Evolutionary conservation across 129 eudicot species (phyloP), one percentile per base, ranked within the genome.

Genomic region (Ambrosia artemisiifolia): DNA sequence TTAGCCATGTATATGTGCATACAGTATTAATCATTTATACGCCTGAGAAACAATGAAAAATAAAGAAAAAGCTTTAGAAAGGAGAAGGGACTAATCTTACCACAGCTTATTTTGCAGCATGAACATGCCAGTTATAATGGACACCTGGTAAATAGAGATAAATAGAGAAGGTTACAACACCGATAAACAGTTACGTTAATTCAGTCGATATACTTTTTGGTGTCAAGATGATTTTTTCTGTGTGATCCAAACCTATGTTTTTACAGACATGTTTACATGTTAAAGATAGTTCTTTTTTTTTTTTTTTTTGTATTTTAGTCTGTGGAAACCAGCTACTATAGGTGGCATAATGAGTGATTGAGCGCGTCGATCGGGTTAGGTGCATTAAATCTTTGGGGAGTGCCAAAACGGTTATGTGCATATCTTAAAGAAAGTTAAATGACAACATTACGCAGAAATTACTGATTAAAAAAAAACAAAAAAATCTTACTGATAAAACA

Each of bases 81-180:
- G 5, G 17, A 48, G 53, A 48, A 48, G 53, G 17, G 8, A 33
- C 48, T 33, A 74, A 73, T 14, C 48, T 75, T 83, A 92, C 98
- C 90, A 92, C 98, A 48, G 98, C 89, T 78, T 80, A 67, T 89
- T 92, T 80, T 89, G 98, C 40, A 92, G 76, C 68, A 92, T 68
- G 84, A 87, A 85, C 67, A 75, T 35, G 44, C 88, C 83, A 0
- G 98, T 92, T 57, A 85, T 60, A 20, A 85, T 83, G 65, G 88
- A 80, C 11, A 77, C 72, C 95, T 88, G 84, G 16, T 65, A 13
- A 74, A 48, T 14, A 48, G 18, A 12, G 53, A 48, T 48, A 14
- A 48, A 48, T 2, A 48, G 5, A 48, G 53, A 48, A 48, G 6
- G 32, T 55, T 70, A 70, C 53, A 36, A 24, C 51, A 11, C 35